These are phyloP conservation scores for Fragilaria radians DNA, from an alignment of 108 stramenopile species.

Conservation along the genomic window DNA sequence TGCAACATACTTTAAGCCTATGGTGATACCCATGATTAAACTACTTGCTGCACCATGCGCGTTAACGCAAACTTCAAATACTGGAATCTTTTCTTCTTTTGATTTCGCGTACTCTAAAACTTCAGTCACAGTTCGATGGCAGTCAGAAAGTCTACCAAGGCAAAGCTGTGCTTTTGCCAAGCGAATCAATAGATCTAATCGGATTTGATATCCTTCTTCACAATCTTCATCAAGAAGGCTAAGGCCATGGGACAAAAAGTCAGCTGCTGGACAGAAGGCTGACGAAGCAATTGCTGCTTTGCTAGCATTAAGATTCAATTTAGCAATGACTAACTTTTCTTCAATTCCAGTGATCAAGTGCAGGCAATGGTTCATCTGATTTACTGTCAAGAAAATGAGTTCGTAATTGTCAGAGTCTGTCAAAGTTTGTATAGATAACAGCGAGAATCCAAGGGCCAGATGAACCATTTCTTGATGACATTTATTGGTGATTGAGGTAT, in stretches of 20 bases:
- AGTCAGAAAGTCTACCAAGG: constrained; percentile 11
- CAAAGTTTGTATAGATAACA: constrained; percentile 12
- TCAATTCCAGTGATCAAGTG: not conserved
- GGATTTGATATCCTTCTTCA: constrained; percentile 22
- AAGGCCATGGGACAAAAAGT: constrained; percentile 16
- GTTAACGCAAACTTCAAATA: constrained; percentile 7
- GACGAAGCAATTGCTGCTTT: constrained; percentile 25
- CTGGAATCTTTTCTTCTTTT: constrained; percentile 27
- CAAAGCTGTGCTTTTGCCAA: constrained; percentile 15
- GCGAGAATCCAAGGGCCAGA: constrained; percentile 11
- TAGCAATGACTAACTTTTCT: constrained; percentile 6
- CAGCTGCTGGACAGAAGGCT: constrained; percentile 26
- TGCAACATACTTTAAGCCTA: too few species aligned
- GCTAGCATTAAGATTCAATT: constrained; percentile 21
- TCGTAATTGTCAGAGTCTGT: constrained; percentile 10
- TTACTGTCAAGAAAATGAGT: constrained; percentile 31
- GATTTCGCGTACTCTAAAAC: constrained; percentile 17
- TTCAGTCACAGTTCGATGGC: not conserved
- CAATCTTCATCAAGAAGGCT: constrained; percentile 16
- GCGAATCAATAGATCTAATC: constrained; percentile 19
- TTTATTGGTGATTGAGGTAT: constrained; percentile 18
- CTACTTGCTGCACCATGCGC: constrained; percentile 1
- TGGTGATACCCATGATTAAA: too few species aligned
- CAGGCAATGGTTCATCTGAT: constrained; percentile 23
- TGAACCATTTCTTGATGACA: constrained; percentile 6